These are phyloP conservation scores for Neovahlkampfia damariscottae DNA, from an alignment of 78 protist species.

Conservation along the genomic window DNA sequence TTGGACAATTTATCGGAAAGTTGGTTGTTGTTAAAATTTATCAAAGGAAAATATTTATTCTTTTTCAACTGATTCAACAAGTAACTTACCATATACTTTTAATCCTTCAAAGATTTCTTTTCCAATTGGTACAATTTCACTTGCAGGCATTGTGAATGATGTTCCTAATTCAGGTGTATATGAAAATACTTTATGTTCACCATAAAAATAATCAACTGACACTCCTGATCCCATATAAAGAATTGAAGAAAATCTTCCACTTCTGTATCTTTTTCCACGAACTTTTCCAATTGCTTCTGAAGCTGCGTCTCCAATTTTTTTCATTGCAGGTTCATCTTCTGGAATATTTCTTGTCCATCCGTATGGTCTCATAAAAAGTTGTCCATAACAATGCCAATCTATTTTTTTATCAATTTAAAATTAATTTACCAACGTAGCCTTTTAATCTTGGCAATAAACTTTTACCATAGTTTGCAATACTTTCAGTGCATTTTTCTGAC, in stretches of 20 bases:
- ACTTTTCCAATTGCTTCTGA: neutral
- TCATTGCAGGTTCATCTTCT: neutral
- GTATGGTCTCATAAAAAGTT: slow-evolving; percentile 13
- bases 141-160: neutral
- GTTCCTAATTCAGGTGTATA: slow-evolving; percentile 3
- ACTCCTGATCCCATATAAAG: slow-evolving; percentile 2
- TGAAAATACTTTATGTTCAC: neutral
- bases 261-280: slow-evolving; percentile 5
- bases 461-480: neutral
- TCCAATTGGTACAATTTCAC: neutral
- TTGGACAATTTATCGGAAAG: too few relatives aligned
- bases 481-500: neutral
- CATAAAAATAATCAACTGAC: neutral
- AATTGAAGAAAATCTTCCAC: neutral
- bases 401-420: too few relatives aligned
- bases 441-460: neutral
- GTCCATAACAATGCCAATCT: slow-evolving; percentile 8
- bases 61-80: too few relatives aligned
- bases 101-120: neutral
- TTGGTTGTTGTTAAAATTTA: too few relatives aligned
- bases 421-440: too few relatives aligned
- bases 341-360: neutral
- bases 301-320: neutral
- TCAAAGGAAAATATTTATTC: too few relatives aligned
- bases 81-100: neutral